phyloP scores from a whole-genome alignment of 495 filamentous ascomycete species.

The Trichoderma virens region DNA sequence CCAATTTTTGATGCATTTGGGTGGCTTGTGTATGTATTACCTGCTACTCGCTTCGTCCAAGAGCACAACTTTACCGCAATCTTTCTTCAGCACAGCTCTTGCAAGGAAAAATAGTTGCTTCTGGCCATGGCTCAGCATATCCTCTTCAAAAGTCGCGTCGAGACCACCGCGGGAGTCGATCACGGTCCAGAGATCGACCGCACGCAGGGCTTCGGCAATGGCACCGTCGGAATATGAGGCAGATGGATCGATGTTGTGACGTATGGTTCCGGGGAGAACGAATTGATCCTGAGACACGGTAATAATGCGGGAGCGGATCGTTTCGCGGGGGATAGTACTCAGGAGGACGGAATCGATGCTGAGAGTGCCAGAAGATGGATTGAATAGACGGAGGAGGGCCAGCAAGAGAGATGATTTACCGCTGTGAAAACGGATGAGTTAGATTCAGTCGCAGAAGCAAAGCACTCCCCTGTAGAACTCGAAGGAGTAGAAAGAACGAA shows the following conservation, averaged over 20 bases:
- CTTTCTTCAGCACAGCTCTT: conserved; percentile 43
- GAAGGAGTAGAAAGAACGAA: not conserved
- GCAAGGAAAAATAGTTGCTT: conserved; percentile 56
- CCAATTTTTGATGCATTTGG: not conserved
- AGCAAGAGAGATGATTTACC: conserved; percentile 90
- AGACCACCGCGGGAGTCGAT: conserved; percentile 38
- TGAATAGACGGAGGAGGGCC: conserved; percentile 91
- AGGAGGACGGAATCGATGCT: conserved; percentile 76
- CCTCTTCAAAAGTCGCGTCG: conserved; percentile 24
- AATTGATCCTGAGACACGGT: conserved; percentile 12
- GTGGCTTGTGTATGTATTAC: conserved; percentile 3
- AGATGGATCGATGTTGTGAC: conserved; percentile 9
- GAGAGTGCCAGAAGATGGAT: conserved; percentile 62
- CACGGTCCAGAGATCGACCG: conserved; percentile 34
- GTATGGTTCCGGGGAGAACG: conserved; percentile 2
- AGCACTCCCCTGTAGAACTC: not conserved
- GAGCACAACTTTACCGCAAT: conserved; percentile 19
- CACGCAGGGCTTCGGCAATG: conserved; percentile 32
- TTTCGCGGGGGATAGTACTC: conserved; percentile 48
- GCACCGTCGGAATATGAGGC: conserved; percentile 19
- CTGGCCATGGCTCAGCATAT: conserved; percentile 50
- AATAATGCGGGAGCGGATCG: conserved; percentile 12
- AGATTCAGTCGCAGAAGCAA: not conserved
- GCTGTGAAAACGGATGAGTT: conserved; percentile 9
- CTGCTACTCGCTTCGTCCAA: conserved; percentile 27